phyloP scores from a whole-genome alignment of 1,139 yeast genomes.

The Pichia norvegensis region DNA sequence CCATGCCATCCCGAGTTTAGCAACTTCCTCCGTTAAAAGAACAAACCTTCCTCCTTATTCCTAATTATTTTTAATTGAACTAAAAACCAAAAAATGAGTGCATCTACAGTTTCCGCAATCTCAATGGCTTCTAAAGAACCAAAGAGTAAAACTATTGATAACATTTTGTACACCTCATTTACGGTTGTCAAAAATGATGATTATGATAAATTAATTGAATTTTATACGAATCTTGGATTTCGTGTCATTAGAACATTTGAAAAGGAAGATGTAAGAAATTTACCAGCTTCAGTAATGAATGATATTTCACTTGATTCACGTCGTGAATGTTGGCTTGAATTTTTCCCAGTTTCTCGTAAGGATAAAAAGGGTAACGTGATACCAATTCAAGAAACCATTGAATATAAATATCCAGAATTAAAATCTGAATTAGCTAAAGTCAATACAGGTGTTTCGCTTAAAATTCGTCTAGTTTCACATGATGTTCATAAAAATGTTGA shows the following conservation, averaged over 20 bases:
- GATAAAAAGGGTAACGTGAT: conserved; percentile 21
- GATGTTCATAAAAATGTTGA: conserved; percentile 28
- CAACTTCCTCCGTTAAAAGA: no score
- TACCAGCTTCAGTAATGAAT: conserved; percentile 12
- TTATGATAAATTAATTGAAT: conserved; percentile 41
- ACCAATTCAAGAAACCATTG: conserved; percentile 26
- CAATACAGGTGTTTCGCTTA: conserved; percentile 48
- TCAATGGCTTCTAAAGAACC: background rate
- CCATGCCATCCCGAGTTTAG: no score
- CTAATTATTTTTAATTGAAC: no score
- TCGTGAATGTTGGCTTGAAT: conserved; percentile 63
- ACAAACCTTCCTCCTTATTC: no score
- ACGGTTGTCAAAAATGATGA: conserved; percentile 44
- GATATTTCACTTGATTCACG: conserved; percentile 62
- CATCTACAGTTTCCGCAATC: background rate
- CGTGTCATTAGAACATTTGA: conserved; percentile 47
- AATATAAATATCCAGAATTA: conserved; percentile 45
- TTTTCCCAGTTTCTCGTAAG: conserved; percentile 51
- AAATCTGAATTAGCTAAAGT: conserved; percentile 10
- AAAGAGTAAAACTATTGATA: conserved; percentile 2
- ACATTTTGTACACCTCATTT: conserved; percentile 37
- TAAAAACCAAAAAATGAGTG: background rate
- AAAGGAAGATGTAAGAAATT: conserved; percentile 24
- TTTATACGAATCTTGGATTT: conserved; percentile 54
- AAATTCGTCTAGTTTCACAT: conserved; percentile 47